A percentile compares a stretch with the other conserved stretches of the same genome.
These are phyloP conservation scores for Tieghemostelium lacteum DNA, from an alignment of 78 protist genomes.

Conservation along the genomic window DNA sequence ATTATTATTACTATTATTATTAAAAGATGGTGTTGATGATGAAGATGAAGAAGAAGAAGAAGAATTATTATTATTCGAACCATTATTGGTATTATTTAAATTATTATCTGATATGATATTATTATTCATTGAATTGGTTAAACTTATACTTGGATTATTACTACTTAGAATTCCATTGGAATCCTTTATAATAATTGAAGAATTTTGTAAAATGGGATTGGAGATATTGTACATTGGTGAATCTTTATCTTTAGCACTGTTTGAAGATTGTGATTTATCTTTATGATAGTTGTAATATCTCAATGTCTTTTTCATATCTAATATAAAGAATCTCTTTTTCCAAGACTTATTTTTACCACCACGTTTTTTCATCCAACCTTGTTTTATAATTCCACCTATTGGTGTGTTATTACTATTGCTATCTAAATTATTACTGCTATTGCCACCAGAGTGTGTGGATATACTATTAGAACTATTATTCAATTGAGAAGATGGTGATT, in stretches of 20 bases:
- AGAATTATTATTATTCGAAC: background rate
- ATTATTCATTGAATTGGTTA: background rate
- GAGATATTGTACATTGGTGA: background rate
- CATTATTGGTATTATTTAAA: background rate
- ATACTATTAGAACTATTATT: conserved; percentile 12
- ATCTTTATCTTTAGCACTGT: background rate
- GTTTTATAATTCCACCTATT: conserved; percentile 62
- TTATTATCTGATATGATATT: background rate
- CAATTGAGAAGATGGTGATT: no score
- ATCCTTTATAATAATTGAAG: background rate
- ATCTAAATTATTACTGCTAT: background rate
- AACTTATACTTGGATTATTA: background rate
- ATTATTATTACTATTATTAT: conserved; percentile 2
- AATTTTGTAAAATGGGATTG: background rate
- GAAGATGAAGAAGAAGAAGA: background rate
- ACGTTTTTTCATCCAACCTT: conserved; percentile 71
- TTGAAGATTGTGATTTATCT: background rate
- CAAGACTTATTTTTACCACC: conserved; percentile 56
- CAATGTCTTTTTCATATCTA: conserved; percentile 36
- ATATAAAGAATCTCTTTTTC: conserved; percentile 61
- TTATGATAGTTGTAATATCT: conserved; percentile 11
- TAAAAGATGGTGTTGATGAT: background rate
- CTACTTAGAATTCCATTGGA: background rate
- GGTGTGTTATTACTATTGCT: background rate
- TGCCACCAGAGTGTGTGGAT: background rate